Percentiles rank a stretch among this genome's conserved stretches.
Conservation (phyloP, 2,329 filamentous ascomycete genomes). For the Aspergillus piperis region DNA sequence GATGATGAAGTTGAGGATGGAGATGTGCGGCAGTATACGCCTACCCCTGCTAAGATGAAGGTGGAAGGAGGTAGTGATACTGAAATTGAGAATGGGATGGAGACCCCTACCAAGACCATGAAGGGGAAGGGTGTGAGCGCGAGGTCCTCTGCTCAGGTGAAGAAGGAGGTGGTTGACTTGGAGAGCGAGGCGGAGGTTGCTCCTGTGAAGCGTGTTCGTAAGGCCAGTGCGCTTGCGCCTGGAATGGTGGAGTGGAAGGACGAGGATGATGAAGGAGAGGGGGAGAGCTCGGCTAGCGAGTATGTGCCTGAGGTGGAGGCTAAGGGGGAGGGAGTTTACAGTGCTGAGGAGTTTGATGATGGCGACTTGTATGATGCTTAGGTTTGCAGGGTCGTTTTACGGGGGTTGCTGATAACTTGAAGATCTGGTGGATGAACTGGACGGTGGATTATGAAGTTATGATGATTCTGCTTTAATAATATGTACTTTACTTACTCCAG, state of each 20-base stretch:
- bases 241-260: slow-evolving; percentile 24
- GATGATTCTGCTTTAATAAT: too few species aligned
- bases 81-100: too few species aligned
- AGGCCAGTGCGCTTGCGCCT: slow-evolving; percentile 15
- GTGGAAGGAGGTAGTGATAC: neutral
- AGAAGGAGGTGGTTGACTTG: neutral
- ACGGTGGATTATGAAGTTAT: too few species aligned
- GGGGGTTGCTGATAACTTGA: neutral
- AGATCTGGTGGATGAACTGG: too few species aligned
- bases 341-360: neutral
- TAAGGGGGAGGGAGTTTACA: slow-evolving; percentile 8
- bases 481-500: neutral
- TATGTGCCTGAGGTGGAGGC: slow-evolving; percentile 22
- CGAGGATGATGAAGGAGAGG: slow-evolving; percentile 8
- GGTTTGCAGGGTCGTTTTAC: too few species aligned
- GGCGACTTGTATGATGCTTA: neutral
- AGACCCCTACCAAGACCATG: too few species aligned
- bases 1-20: neutral
- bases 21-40: neutral
- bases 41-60: slow-evolving; percentile 6
- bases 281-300: slow-evolving; percentile 25
- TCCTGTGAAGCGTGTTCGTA: slow-evolving; percentile 25
- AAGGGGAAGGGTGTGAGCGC: neutral
- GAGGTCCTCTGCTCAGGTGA: neutral
- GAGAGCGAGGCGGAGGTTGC: neutral